Base-by-base conservation (phyloP, 805 yeast genomes). In the Grigorovia transvaalensis region DNA sequence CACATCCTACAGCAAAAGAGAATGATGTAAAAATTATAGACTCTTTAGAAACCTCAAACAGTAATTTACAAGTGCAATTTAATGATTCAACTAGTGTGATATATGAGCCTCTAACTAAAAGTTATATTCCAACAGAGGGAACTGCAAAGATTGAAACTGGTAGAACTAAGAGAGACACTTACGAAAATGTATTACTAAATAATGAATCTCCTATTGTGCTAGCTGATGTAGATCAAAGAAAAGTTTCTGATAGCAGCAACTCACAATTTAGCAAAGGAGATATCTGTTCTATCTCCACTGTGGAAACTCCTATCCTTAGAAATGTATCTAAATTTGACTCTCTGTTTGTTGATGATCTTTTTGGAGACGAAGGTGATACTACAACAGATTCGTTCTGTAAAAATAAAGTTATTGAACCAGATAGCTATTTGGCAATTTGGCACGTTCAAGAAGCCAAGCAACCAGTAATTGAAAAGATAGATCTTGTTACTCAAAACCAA, bases 391-490 rank as follows among this genome's bases (percentile, higher is more conserved):
- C 55, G 7, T 51, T 58, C 58, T 2, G 53, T 58, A n/a, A 48
- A 51, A 27, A 38, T 56, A 1, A 51, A 45, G 15, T 54, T 11
- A 11, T 33, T 33, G 8, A 58, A 40, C 60, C 63, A 2, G 54
- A 54, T 4, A 59, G 58, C 47, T 66, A 63, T 49, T 50, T 66
- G 15, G 57, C 63, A 3, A 64, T 66, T 4, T 66, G 70, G 70
- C 69, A 64, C 50, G 54, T 51, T 12, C 70, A 66, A 47, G 66
- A 64, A 47, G 20, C 44, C 51, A 51, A n/a, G 13, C 27, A 43
- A 18, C 43, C 35, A 8, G 46, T 30, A 9, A 33, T 29, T n/a
- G 46, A 23, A 27, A 38, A 46, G 9, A 35, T 33, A 12, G 17
- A 13, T 38, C 2, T 38, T 7, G 9, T 15, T 7, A 13, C 18